Evolutionary conservation across 441 rosid genomes (phyloP).

Genomic region (Erodium moschatum): DNA sequence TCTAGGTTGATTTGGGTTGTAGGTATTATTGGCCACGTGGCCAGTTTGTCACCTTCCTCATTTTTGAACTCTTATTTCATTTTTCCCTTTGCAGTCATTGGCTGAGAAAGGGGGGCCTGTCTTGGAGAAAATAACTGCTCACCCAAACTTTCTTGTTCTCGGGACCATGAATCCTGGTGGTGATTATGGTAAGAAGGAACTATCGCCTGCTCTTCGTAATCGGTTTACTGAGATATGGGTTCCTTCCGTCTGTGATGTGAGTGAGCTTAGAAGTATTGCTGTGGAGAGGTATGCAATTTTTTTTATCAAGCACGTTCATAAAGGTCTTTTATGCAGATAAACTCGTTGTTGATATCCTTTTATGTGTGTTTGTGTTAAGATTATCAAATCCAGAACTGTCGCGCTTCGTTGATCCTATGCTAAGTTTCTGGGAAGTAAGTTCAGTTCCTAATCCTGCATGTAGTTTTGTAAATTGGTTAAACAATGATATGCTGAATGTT

Average conservation of each 20-base stretch:
- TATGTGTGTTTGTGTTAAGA: conserved; percentile 30
- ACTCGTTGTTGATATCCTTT: conserved; percentile 14
- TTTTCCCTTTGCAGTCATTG: conserved; percentile 50
- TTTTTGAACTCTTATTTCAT: conserved; percentile 3
- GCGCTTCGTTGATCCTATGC: conserved; percentile 51
- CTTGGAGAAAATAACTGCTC: conserved; percentile 75
- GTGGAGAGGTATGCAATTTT: conserved; percentile 41
- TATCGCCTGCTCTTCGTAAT: conserved; percentile 95
- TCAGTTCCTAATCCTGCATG: conserved; percentile 5
- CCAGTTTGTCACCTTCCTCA: background rate
- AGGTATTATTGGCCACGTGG: background rate
- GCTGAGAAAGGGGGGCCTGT: conserved; percentile 91
- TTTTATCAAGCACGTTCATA: conserved; percentile 15
- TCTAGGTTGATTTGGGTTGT: background rate
- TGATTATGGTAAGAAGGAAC: conserved; percentile 97
- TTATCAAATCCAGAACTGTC: conserved; percentile 38
- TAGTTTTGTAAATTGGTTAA: background rate
- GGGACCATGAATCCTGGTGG: conserved; percentile 99
- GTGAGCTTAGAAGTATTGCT: conserved; percentile 77
- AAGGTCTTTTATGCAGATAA: background rate
- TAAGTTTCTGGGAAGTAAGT: conserved; percentile 74
- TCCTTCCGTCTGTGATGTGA: conserved; percentile 54
- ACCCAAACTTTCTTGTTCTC: conserved; percentile 62
- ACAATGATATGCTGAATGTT: conserved; percentile 9
- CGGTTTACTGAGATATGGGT: conserved; percentile 99